Percentiles rank a stretch among this genome's conserved stretches.
phyloP scores from a whole-genome alignment of 345 rosid genomes.

The Acer campestre region DNA sequence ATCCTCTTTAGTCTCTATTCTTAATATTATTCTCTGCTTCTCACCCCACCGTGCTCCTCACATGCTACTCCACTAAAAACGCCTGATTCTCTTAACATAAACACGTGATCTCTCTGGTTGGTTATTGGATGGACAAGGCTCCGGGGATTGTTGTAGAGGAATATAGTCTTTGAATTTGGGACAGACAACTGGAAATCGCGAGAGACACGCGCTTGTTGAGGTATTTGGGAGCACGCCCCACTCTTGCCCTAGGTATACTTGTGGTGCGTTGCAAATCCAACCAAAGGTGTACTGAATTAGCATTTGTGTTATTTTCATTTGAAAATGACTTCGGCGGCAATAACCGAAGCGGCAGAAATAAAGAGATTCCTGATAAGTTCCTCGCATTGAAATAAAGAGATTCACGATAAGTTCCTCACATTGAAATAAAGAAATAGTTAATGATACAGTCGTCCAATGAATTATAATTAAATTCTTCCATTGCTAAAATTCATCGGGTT shows the following conservation, averaged over 20 bases:
- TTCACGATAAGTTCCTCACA: too few species aligned
- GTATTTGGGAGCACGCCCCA: neutral
- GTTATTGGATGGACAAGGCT: neutral
- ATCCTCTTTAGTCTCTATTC: neutral
- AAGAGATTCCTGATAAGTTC: too few species aligned
- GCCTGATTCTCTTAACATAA: neutral
- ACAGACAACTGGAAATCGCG: neutral
- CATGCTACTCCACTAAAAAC: neutral
- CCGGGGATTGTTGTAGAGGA: neutral
- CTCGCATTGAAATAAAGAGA: too few species aligned
- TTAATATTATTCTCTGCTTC: neutral
- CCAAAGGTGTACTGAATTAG: neutral
- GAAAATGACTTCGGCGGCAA: neutral
- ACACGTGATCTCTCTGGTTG: conserved; percentile 1
- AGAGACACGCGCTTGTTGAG: neutral
- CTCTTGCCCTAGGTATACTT: neutral
- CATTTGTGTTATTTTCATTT: too few species aligned
- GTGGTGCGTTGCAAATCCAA: neutral
- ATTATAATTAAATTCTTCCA: too few species aligned
- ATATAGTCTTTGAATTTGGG: neutral
- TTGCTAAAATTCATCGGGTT: too few species aligned
- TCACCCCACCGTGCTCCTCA: neutral
- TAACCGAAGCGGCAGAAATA: too few species aligned
- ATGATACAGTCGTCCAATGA: too few species aligned
- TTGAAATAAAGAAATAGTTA: too few species aligned